A percentile compares a stretch with the other conserved stretches of the same genome.
These are phyloP conservation scores for Plasmodium vinckei DNA, from an alignment of 169 alveolate genomes.

Conservation along the genomic window DNA sequence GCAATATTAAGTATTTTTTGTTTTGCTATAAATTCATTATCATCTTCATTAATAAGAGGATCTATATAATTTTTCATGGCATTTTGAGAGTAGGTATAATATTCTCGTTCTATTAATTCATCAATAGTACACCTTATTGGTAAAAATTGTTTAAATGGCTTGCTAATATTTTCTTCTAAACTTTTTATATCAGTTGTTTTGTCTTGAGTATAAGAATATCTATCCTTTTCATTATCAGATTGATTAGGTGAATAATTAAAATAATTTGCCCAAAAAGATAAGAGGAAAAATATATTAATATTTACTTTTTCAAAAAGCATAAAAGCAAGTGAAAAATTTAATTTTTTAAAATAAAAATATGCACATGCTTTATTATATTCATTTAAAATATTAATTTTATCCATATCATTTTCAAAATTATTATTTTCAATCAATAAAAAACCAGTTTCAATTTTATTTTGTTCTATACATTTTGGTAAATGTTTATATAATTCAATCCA, in stretches of 20 bases:
- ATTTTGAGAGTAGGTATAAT: slow-evolving; percentile 4
- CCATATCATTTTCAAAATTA: slow-evolving; percentile 19
- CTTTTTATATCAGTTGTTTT: neutral
- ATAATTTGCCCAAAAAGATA: slow-evolving; percentile 37
- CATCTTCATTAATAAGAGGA: neutral
- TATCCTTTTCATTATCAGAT: neutral
- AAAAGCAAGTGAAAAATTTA: slow-evolving; percentile 25
- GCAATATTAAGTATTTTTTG: neutral
- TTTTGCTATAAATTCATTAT: neutral
- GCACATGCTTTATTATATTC: slow-evolving; percentile 69
- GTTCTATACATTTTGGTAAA: slow-evolving; percentile 37
- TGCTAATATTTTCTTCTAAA: neutral
- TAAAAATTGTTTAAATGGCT: no score
- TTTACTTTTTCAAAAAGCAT: slow-evolving; percentile 20
- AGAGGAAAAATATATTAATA: slow-evolving; percentile 22
- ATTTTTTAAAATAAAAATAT: slow-evolving; percentile 11
- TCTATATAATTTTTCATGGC: slow-evolving; percentile 15
- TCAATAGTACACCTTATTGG: no score
- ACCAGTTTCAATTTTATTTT: slow-evolving; percentile 32
- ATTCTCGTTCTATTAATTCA: neutral
- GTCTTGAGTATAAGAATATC: neutral
- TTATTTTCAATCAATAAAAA: slow-evolving; percentile 38
- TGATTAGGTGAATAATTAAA: neutral
- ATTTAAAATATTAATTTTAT: slow-evolving; percentile 4
- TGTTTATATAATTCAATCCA: slow-evolving; percentile 42